Base-by-base conservation (phyloP, 2,329 filamentous ascomycete genomes). In the Tolypocladium guangdongense region DNA sequence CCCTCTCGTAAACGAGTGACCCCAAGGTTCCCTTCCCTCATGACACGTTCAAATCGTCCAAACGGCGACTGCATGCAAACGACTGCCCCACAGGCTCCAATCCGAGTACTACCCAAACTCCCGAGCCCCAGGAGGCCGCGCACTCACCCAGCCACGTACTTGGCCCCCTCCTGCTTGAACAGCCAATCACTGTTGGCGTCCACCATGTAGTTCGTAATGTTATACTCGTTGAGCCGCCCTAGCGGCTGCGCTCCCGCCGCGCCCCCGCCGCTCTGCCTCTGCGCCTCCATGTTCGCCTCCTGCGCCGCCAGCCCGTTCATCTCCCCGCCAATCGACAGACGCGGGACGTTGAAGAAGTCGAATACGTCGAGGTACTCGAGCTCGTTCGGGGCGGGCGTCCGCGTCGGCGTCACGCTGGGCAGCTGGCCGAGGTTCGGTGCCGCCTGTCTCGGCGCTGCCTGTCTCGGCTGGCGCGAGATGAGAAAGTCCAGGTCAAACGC, bases 351-450 rank as follows among this genome's bases (percentile, higher is more conserved):
- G 76, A 96, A 96, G 65, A 95, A 96, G 61, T 93, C 89, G 66
- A 96, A 96, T 0, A 96, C 88, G 62, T 96, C 90, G 3, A 96
- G 74, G 65, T 95, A 95, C 66, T 95, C 91, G 4, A 96, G 74
- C 63, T 95, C 90, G 60, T 93, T 89, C 1, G 87, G 81, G 11
- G 83, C 87, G 1, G 88, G 87, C 33, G 84, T 87, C 57, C 82
- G 79, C 1, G 80, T 78, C 1, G 83, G 82, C 0, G 83, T 84
- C 24, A 74, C 70, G 59, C 75, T 80, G 3, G 76, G 72, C 46
- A 79, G 60, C 3, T 77, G 71, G 51, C 74, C 78, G 16, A 70
- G 66, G 1, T 63, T 67, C 52, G 60, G 59, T 32, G 43, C n/a
- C 27, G 27, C 27, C 43, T 33, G 27, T 7, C 20, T n/a, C 18